These are phyloP conservation scores for maize (Zea mays) DNA, from an alignment of 176 grass and related monocot species.

Conservation along the genomic window Zm-B73-REFERENCE-NAM-5.0 NC_050098.1:6247501-6248000, in stretches of 20 bases:
- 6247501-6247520: slow-evolving; percentile 41
- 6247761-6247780: slow-evolving; percentile 61
- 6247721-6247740: slow-evolving; percentile 67
- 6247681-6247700: slow-evolving; percentile 35
- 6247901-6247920: not conserved
- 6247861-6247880: not conserved
- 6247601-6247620: slow-evolving; percentile 52
- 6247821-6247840: not conserved
- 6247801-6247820: not conserved
- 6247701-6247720: slow-evolving; percentile 60
- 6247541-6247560: slow-evolving; percentile 48
- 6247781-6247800: not conserved
- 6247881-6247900: too few species aligned
- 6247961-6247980: not conserved
- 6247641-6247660: slow-evolving; percentile 46
- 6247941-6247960: not conserved
- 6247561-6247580: slow-evolving; percentile 33
- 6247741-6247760: slow-evolving; percentile 55
- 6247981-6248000: not conserved
- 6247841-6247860: not conserved
- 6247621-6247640: slow-evolving; percentile 68
- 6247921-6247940: not conserved
- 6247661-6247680: slow-evolving; percentile 46
- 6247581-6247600: slow-evolving; percentile 37
- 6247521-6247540: slow-evolving; percentile 46